These are phyloP conservation scores for Fusarium incarnatum DNA, from an alignment of 2,329 filamentous ascomycete species.

Conservation along the genomic window DNA sequence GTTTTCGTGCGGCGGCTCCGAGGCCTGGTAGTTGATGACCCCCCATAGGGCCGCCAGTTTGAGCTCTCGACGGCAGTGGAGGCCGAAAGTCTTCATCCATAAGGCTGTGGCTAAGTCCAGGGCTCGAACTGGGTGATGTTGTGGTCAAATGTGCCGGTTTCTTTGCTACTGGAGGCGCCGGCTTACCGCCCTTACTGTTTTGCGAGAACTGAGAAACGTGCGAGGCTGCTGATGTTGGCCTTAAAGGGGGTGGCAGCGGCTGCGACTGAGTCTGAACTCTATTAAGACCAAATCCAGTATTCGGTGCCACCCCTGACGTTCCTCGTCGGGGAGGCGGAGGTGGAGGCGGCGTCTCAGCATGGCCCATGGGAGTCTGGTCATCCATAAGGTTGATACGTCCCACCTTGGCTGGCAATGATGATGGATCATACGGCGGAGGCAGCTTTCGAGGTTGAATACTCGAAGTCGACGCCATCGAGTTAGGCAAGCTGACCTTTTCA, in stretches of 20 bases:
- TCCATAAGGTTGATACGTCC: constrained; percentile 59
- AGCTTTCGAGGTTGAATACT: constrained; percentile 62
- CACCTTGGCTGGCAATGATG: constrained; percentile 59
- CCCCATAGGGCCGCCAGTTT: constrained; percentile 30
- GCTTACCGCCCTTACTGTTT: constrained; percentile 52
- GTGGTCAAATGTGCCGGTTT: constrained; percentile 69
- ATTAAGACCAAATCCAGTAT: constrained; percentile 35
- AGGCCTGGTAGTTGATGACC: constrained; percentile 24
- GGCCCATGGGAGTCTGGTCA: constrained; percentile 48
- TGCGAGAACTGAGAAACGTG: constrained; percentile 50
- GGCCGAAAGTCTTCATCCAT: constrained; percentile 45
- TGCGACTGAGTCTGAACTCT: constrained; percentile 47
- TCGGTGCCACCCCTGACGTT: constrained; percentile 38
- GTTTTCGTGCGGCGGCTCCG: constrained; percentile 40
- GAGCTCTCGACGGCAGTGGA: constrained; percentile 41
- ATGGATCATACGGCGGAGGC: constrained; percentile 63
- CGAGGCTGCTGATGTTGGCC: constrained; percentile 53
- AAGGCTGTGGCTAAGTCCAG: constrained; percentile 32
- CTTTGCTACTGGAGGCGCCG: constrained; percentile 69
- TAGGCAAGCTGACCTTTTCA: constrained; percentile 67
- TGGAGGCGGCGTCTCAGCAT: constrained; percentile 57
- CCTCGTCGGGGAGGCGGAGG: constrained; percentile 60
- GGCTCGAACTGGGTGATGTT: constrained; percentile 44
- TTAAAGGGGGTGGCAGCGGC: constrained; percentile 46
- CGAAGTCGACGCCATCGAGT: constrained; percentile 57